Base-by-base conservation (phyloP, 345 rosid species). In the Punica granatum region DNA sequence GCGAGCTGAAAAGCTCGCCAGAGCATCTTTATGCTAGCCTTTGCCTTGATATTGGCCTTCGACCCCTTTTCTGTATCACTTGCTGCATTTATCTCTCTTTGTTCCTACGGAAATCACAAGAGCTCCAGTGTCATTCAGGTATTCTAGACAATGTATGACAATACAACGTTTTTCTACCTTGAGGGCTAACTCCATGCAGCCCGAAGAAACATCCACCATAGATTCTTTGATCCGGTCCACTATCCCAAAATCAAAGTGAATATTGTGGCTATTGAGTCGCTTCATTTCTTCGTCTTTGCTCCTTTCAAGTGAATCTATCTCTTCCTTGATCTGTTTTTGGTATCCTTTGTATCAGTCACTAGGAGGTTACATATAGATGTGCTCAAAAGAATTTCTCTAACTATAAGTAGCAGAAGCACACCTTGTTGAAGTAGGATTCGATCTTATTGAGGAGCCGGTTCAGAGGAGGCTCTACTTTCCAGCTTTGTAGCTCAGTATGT, bases 141-240 rank as follows among this genome's bases (percentile, higher is more conserved):
- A 2, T 41, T 41, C 14, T 41, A 41, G 11, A 41, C 14, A 3
- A 32, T 10, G 26, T 21, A 19, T 8, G 33, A 7, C 44, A 7
- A 15, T 30, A 7, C 15, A 62, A 61, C 13, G 26, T 28, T 7
- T 28, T 32, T 16, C 14, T 75, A 86, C 94, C 91, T 76, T 80
- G 31, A 88, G 76, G 48, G 85, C 88, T 64, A 81, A 67, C 75
- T 84, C 91, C 84, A 88, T 81, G 76, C 88, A 86, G 63, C 80
- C 79, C 32, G 94, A 88, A 64, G 94, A 88, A 74, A 88, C 83
- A 80, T 86, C 91, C 54, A 88, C 89, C 86, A 84, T 77, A 1
- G 81, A 66, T 72, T 88, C 91, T 75, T 88, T 88, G 48, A 88
- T 80, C 42, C 72, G 79, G 28, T 70, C 74, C 35, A 88, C 76